Conservation (phyloP, 208 protist species). For the Zelonia costaricensis region DNA sequence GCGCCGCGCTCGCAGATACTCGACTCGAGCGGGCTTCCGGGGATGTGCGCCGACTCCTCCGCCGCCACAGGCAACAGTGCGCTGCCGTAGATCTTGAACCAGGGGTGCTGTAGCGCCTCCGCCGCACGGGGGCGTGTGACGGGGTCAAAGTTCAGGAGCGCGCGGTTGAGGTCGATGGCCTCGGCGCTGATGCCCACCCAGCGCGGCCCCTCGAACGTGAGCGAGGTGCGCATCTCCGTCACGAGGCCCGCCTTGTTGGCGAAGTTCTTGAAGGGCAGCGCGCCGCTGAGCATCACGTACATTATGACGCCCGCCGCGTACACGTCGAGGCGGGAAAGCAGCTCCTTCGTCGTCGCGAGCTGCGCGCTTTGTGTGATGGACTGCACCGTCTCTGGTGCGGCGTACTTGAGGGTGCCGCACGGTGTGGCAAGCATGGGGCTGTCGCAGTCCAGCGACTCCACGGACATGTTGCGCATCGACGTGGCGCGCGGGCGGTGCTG, state of each 20-base stretch:
- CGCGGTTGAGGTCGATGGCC: conserved; percentile 49
- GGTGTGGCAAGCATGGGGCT: conserved; percentile 84
- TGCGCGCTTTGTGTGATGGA: conserved; percentile 56
- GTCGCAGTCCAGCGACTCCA: conserved; percentile 49
- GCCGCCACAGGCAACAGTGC: not conserved
- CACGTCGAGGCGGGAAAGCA: conserved; percentile 74
- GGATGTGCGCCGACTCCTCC: not conserved
- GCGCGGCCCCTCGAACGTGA: conserved; percentile 54
- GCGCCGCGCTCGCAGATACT: conserved; percentile 52
- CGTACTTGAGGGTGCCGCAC: conserved; percentile 87
- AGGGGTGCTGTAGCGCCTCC: conserved; percentile 61
- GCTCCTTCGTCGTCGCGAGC: conserved; percentile 59
- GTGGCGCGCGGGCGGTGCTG: conserved; percentile 10
- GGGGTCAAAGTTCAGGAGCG: conserved; percentile 62
- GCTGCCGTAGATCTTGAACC: conserved; percentile 46
- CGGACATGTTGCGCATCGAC: conserved; percentile 19
- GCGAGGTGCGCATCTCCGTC: conserved; percentile 66
- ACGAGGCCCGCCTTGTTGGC: conserved; percentile 67
- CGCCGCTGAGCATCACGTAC: conserved; percentile 82
- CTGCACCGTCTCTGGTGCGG: conserved; percentile 81
- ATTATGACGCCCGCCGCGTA: conserved; percentile 81
- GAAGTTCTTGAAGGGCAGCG: conserved; percentile 70
- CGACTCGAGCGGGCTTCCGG: conserved; percentile 33
- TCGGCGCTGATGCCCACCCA: conserved; percentile 59
- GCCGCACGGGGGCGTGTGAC: conserved; percentile 40